A percentile compares a stretch with the other conserved stretches of the same genome.
Conservation (phyloP, 805 yeast genomes). For the Kazachstania martiniae region DNA sequence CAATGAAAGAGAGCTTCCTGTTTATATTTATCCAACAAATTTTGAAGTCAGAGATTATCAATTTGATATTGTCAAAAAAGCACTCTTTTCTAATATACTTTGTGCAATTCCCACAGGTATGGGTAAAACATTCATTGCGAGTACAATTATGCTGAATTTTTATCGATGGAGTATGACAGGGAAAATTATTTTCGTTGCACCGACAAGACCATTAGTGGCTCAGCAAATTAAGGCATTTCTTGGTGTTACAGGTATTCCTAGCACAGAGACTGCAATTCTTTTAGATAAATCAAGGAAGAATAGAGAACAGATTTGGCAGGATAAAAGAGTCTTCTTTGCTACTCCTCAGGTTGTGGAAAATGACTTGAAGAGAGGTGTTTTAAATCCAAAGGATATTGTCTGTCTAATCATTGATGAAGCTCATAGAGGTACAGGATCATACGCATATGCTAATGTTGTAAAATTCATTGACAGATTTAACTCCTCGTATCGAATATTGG, state of each 20-base stretch:
- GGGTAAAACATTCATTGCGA: constrained; percentile 94
- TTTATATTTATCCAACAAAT: constrained; percentile 78
- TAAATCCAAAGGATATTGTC: constrained; percentile 66
- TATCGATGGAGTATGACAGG: constrained; percentile 72
- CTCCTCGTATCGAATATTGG: constrained; percentile 62
- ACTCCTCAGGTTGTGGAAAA: constrained; percentile 96
- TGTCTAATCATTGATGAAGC: constrained; percentile 91
- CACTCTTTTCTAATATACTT: constrained; percentile 61
- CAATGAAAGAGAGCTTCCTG: constrained; percentile 28
- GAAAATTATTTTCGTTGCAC: constrained; percentile 90
- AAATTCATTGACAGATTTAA: constrained; percentile 51
- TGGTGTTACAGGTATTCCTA: constrained; percentile 74
- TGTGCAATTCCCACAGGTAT: constrained; percentile 96
- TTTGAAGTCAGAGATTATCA: constrained; percentile 82
- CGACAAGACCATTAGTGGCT: constrained; percentile 90
- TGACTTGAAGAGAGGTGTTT: constrained; percentile 63
- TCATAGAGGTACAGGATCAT: constrained; percentile 83
- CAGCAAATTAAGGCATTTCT: constrained; percentile 93
- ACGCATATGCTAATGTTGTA: constrained; percentile 81
- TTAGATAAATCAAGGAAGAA: constrained; percentile 47
- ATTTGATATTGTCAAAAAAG: constrained; percentile 59
- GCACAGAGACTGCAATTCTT: constrained; percentile 66
- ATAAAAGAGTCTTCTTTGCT: constrained; percentile 74
- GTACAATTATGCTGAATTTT: constrained; percentile 85
- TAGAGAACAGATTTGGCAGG: constrained; percentile 68